These are phyloP conservation scores for Marsdenia floribunda DNA, from an alignment of 257 asterid species.

Conservation along the genomic window DNA sequence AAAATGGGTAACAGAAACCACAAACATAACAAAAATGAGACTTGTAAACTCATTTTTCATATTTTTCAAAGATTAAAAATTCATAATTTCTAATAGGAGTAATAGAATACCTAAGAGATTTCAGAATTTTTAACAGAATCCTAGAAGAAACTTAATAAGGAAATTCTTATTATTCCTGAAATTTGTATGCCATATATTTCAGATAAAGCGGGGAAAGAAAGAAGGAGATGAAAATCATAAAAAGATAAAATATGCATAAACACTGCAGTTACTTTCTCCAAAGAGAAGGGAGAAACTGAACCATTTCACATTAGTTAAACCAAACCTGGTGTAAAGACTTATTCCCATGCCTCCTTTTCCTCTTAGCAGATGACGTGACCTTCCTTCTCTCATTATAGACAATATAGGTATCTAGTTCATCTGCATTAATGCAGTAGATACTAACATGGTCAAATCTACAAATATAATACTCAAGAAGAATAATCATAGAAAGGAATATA, in stretches of 20 bases:
- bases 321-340: constrained; percentile 88
- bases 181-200: not conserved
- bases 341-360: constrained; percentile 59
- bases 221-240: not conserved
- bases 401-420: constrained; percentile 76
- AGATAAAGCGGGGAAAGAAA: not conserved
- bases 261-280: too few relatives aligned
- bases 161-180: not conserved
- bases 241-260: not conserved
- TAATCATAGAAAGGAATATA: not conserved
- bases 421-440: constrained; percentile 38
- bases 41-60: not conserved
- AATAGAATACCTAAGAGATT: not conserved
- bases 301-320: constrained; percentile 7
- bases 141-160: not conserved
- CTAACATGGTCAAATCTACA: constrained; percentile 12
- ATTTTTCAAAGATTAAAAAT: not conserved
- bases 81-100: not conserved
- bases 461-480: constrained; percentile 3
- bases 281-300: not conserved
- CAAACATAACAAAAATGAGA: not conserved
- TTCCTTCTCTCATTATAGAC: constrained; percentile 83
- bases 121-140: not conserved
- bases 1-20: not conserved
- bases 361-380: constrained; percentile 98